Percentiles rank a stretch among this genome's conserved stretches.
Conservation (phyloP, 179 eudicot species). For the Drosera spatulata region DNA sequence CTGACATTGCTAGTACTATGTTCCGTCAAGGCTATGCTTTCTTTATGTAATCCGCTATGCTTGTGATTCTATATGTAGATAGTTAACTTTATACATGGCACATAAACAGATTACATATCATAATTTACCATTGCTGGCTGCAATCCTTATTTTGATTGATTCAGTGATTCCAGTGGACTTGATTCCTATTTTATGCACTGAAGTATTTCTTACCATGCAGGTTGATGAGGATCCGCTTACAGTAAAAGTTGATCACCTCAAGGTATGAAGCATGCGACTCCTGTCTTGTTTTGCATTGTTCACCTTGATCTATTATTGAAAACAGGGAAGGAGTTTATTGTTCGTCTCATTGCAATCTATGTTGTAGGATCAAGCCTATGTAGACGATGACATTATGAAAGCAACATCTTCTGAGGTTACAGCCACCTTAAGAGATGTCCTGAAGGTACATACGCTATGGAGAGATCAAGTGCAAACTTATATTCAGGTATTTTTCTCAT, state of each 20-base stretch:
- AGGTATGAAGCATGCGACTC: slow-evolving; percentile 33
- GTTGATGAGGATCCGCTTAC: slow-evolving; percentile 97
- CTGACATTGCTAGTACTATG: too few species aligned
- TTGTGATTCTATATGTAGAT: too few species aligned
- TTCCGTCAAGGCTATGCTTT: too few species aligned
- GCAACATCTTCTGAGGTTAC: slow-evolving; percentile 98
- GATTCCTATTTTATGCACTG: background rate
- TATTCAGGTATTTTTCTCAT: slow-evolving; percentile 44
- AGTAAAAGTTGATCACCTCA: slow-evolving; percentile 93
- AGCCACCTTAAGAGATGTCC: slow-evolving; percentile 88
- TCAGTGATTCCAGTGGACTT: too few species aligned
- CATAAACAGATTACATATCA: too few species aligned
- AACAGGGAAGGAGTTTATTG: too few species aligned
- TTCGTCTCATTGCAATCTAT: slow-evolving; percentile 2
- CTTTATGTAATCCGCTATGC: too few species aligned
- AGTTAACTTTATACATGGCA: too few species aligned
- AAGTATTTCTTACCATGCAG: slow-evolving; percentile 30
- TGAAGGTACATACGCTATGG: slow-evolving; percentile 95
- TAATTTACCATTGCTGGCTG: too few species aligned
- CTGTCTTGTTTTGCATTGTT: background rate
- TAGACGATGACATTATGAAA: slow-evolving; percentile 89
- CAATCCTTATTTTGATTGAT: too few species aligned
- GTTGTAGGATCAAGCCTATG: slow-evolving; percentile 70
- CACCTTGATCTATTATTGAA: too few species aligned
- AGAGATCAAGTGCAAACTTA: slow-evolving; percentile 96